Base-by-base conservation (phyloP, 2,329 filamentous ascomycete species). In the Fusarium ambrosium region DNA sequence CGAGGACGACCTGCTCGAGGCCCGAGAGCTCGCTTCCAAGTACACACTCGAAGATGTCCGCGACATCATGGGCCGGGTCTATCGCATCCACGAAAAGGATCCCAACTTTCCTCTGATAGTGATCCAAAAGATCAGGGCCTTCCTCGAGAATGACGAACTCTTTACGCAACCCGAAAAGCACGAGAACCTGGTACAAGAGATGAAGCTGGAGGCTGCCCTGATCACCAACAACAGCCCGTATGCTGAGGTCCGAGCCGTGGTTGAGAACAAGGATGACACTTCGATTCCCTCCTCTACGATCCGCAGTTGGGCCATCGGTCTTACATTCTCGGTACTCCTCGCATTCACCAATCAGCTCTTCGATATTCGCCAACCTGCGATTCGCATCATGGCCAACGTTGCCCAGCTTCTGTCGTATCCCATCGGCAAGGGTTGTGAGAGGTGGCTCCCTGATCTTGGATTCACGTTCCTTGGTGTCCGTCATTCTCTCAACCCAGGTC, bases 281-380 rank as follows among this genome's bases (percentile, higher is more conserved):
- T 77, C 67, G 7, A 81, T 83, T 29, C 88, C 88, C 85, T 88
- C 83, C 80, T 90, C 59, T 13, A 91, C 89, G 1, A 85, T 90
- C 39, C 87, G 89, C 3, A 85, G 85, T 43, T 90, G 88, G 88
- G 73, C 80, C 16, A 87, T 90, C 29, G 89, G 88, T n/a, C 77
- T 88, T 20, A 73, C 85, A 45, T 90, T 90, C 69, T 84, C 86
- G 6, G 81, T 84, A 16, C 69, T 87, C 22, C 81, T 88, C 39
- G 84, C 86, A 59, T 87, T 87, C 67, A 82, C 87, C 79, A 90
- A 91, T 76, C 87, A 89, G 81, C 85, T 91, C 66, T 90, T 91
- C 77, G 87, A 86, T 58, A 87, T 91, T 66, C 88, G 89, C 18
- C 85, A 87, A 71, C 89, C 89, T 0, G 81, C 83, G 58, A 90